Base-by-base conservation (phyloP, 2,329 filamentous ascomycete species). In the Pyricularia pennisetigena region DNA sequence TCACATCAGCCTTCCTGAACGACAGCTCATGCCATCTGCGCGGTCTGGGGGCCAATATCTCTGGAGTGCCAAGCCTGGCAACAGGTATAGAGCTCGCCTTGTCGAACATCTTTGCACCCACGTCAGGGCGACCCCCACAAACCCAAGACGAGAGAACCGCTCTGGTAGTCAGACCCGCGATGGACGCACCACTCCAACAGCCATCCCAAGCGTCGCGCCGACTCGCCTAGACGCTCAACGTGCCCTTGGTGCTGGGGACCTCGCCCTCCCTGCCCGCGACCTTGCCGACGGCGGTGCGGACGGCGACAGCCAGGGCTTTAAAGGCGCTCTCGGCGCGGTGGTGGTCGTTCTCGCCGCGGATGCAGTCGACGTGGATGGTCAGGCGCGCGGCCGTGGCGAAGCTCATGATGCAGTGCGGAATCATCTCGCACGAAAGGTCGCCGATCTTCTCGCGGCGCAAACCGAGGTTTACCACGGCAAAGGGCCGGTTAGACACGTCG, bases 311-410 rank as follows among this genome's bases (percentile, higher is more conserved):
- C 72, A 98, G 80, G 64, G 95, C 95, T 86, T 99, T 99, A 81
- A 99, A 97, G 20, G 94, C 95, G 77, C 91, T 95, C 86, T 98
- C 95, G 10, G 95, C 94, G 69, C 94, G 85, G 82, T 98, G 95
- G 80, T 98, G 95, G 80, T 98, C 95, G 79, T 98, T 99, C 71
- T 91, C 87, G 67, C 95, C 95, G 71, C 93, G 87, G 68, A 97
- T 80, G 79, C 92, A 96, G 80, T 97, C 93, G 69, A 99, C 92
- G 82, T 99, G 95, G 76, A 98, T 82, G n/a, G 95, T 99, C 67
- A 97, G 85, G 29, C 93, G 90, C 3, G 93, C 93, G 10, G 88
- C 92, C 82, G 96, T 91, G 61, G 94, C 94, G 80, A 97, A 99
- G 81, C 91, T 95, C 83, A 97, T 88, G 76, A 99, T 79, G 73